phyloP scores from a whole-genome alignment of 805 yeast genomes.

The Metschnikowia orientalis region DNA sequence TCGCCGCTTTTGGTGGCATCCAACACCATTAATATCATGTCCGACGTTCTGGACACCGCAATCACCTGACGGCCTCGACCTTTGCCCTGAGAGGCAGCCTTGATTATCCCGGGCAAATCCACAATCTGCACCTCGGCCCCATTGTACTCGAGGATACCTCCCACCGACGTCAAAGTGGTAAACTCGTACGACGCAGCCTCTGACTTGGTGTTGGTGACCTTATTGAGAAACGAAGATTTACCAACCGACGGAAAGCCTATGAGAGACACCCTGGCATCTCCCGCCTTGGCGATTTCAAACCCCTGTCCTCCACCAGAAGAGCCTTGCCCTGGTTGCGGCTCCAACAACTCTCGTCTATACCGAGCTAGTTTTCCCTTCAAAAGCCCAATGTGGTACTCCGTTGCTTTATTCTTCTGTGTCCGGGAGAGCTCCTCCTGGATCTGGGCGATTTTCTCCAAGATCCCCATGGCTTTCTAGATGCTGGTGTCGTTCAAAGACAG shows the following conservation, averaged over 20 bases:
- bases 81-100: conserved; percentile 95
- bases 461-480: conserved; percentile 14
- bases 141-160: conserved; percentile 90
- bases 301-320: conserved; percentile 78
- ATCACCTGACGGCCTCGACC: conserved; percentile 98
- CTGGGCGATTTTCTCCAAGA: conserved; percentile 70
- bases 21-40: conserved; percentile 83
- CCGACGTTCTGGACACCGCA: conserved; percentile 93
- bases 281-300: conserved; percentile 91
- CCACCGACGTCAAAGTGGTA: conserved; percentile 94
- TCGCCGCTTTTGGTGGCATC: conserved; percentile 94
- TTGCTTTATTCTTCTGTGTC: conserved; percentile 96
- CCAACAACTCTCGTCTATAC: conserved; percentile 83
- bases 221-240: conserved; percentile 82
- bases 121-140: conserved; percentile 97
- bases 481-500: too few species aligned
- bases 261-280: conserved; percentile 92
- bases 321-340: conserved; percentile 77
- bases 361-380: conserved; percentile 93
- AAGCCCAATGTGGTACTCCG: conserved; percentile 93
- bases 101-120: conserved; percentile 96
- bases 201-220: conserved; percentile 88
- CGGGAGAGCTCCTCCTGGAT: conserved; percentile 92
- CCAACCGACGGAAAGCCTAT: conserved; percentile 99
- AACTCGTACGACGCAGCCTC: conserved; percentile 94